Percentiles rank a stretch among this genome's conserved stretches.
These are phyloP conservation scores for Flagelloscypha sp. DNA, from an alignment of 768 basidiomycete genomes.

Conservation along the genomic window DNA sequence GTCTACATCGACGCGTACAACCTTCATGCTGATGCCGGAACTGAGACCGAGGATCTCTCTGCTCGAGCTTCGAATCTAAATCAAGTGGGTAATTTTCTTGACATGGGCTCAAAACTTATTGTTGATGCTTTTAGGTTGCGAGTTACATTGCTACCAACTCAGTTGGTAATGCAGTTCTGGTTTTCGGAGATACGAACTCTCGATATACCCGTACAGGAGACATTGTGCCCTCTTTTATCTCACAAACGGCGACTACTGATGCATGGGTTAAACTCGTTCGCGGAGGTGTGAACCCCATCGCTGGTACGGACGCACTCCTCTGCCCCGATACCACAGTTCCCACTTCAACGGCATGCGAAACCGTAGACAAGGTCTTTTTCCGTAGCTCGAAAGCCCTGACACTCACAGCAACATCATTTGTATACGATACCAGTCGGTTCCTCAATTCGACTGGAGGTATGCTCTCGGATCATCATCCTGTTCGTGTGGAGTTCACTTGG, in stretches of 20 bases:
- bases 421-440: slow-evolving; percentile 25
- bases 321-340: slow-evolving; percentile 22
- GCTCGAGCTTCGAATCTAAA: slow-evolving; percentile 25
- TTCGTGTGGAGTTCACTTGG: slow-evolving; percentile 22
- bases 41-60: slow-evolving; percentile 21
- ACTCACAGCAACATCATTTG: slow-evolving; percentile 19
- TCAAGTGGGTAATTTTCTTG: too few species aligned
- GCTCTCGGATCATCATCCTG: slow-evolving; percentile 30
- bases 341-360: slow-evolving; percentile 24
- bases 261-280: slow-evolving; percentile 24
- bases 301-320: slow-evolving; percentile 18
- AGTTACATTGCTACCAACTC: slow-evolving; percentile 21
- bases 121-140: too few species aligned
- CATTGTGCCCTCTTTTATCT: slow-evolving; percentile 16
- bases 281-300: slow-evolving; percentile 19
- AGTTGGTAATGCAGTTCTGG: slow-evolving; percentile 24
- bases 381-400: slow-evolving; percentile 17
- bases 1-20: slow-evolving; percentile 29
- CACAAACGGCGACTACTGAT: slow-evolving; percentile 18
- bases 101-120: too few species aligned
- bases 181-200: slow-evolving; percentile 31
- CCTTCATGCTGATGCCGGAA: slow-evolving; percentile 30
- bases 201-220: slow-evolving; percentile 25
- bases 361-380: slow-evolving; percentile 30
- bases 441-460: slow-evolving; percentile 19